Base-by-base conservation (phyloP, 78 protist species). In the Polysphondylium violaceum region DNA sequence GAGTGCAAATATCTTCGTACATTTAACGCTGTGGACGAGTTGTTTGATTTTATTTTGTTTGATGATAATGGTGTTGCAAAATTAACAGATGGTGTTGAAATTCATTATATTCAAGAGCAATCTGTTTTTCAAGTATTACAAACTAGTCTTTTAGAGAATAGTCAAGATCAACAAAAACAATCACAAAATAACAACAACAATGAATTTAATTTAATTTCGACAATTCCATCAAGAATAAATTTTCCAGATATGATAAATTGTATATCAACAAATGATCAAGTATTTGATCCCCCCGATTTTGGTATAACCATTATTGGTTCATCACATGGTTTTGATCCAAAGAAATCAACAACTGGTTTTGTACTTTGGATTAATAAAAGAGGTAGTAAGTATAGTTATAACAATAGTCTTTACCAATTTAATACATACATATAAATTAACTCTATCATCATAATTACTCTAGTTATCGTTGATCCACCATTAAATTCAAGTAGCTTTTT, bases 401-500 rank as follows among this genome's bases (percentile, higher is more conserved):
- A 7, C 25, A 25, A 3, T 16, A 27, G n/a, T 58, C 44, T 12
- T 11, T 64, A 36, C 19, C 61, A 29, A 56, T 19, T 25, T 60
- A 14, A 60, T 25, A 60, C 65, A 60, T 25, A 47, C 53, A 47
- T 47, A 47, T 47, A 12, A 11, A 47, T 47, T 12, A 12, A 12
- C 7, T 14, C 11, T 8, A 25, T 25, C 60, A 44, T n/a, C 75
- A 69, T n/a, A 21, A 35, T 47, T 59, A 27, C 23, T 27, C 23
- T 14, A 59, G 86, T 77, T 53, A 86, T 94, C 92, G 93, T 94
- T 27, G 96, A 94, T 76, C 96, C 96, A 38, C 96, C 96, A 25
- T 67, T 87, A 33, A 67, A 94, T 55, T 86, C 93, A 36, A 75
- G 76, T 29, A 74, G 67, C 16, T 76, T 63, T 41, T 43, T 93